These are phyloP conservation scores for Candida chauliodis DNA, from an alignment of 805 yeast species.

Conservation along the genomic window DNA sequence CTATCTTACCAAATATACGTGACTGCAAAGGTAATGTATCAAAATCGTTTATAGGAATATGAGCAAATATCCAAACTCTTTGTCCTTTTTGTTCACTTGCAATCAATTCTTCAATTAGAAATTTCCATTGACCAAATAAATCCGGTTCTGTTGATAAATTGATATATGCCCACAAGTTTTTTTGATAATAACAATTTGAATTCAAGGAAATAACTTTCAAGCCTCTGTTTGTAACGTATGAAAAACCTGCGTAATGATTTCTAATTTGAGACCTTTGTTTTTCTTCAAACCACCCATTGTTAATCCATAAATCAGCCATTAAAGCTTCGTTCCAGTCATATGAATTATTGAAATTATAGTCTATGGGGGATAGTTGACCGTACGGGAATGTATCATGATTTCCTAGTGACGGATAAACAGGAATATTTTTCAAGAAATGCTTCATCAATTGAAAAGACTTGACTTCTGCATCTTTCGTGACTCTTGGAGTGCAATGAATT, in stretches of 20 bases:
- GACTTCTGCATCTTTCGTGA: conserved; percentile 69
- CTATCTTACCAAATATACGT: conserved; percentile 49
- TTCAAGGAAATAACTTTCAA: conserved; percentile 59
- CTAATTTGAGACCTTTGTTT: conserved; percentile 20
- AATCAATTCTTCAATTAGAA: conserved; percentile 55
- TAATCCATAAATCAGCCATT: conserved; percentile 30
- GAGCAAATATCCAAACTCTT: conserved; percentile 71
- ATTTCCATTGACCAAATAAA: conserved; percentile 58
- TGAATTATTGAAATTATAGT: conserved; percentile 20
- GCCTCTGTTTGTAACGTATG: conserved; percentile 52
- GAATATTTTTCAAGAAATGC: conserved; percentile 44
- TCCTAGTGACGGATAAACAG: conserved; percentile 61
- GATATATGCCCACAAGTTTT: conserved; percentile 51
- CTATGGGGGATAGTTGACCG: conserved; percentile 57
- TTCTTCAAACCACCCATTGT: conserved; percentile 35
- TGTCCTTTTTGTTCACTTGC: conserved; percentile 55
- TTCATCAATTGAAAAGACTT: conserved; percentile 63
- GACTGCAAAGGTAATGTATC: conserved; percentile 63
- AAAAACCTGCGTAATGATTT: conserved; percentile 61
- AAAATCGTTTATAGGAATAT: conserved; percentile 51
- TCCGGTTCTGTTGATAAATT: conserved; percentile 53
- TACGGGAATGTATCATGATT: conserved; percentile 76
- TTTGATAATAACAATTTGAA: conserved; percentile 62
- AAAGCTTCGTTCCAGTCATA: conserved; percentile 35
- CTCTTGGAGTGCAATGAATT: conserved; percentile 47